Base-by-base conservation (phyloP, 169 alveolate genomes). In the Eimeria tenella region DNA sequence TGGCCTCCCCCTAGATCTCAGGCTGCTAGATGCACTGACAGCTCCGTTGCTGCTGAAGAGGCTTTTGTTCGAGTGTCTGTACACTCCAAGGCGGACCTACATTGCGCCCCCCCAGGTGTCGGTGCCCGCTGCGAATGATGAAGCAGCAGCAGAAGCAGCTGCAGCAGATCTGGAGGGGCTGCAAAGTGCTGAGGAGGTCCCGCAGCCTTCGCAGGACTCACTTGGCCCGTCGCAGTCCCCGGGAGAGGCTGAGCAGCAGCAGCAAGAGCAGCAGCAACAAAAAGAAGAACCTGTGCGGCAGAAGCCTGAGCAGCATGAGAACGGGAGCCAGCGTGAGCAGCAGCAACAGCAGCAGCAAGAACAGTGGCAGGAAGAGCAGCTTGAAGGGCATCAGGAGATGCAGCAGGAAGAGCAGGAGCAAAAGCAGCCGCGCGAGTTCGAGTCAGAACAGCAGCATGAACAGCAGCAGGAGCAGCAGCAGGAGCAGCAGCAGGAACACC, bases 41-140 rank as follows among this genome's bases (percentile, higher is more conserved):
- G 81, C 87, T 50, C 94, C 94, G 62, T 63, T 89, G 21, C 77
- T 89, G 74, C 94, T 89, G 63, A 81, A 89, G 88, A 60, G 94
- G 68, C 77, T 89, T 73, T 79, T 89, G 79, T 89, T 89, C 79
- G 94, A 89, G 84, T 73, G 94, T 89, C 55, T 89, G 88, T 89
- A 89, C 88, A 73, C 79, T 65, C 94, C 94, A 23, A 25, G 86
- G 58, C 71, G 94, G 31, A 81, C 56, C 19, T 81, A 55, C 23
- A 65, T 89, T 50, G 74, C 81, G 25, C 81, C 81, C 58, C 65
- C 79, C n/a, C n/a, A 63, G 77, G 58, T 3, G 31, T 23, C 19
- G 25, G 42, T 5, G 53, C 58, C 23, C 17, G 68, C 84, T 31
- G 68, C 4, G 8, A 19, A 0, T 21, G 25, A 13, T 56, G 82